Conservation (phyloP, 106 monocot genomes). For the Dendrobium nobile region DNA sequence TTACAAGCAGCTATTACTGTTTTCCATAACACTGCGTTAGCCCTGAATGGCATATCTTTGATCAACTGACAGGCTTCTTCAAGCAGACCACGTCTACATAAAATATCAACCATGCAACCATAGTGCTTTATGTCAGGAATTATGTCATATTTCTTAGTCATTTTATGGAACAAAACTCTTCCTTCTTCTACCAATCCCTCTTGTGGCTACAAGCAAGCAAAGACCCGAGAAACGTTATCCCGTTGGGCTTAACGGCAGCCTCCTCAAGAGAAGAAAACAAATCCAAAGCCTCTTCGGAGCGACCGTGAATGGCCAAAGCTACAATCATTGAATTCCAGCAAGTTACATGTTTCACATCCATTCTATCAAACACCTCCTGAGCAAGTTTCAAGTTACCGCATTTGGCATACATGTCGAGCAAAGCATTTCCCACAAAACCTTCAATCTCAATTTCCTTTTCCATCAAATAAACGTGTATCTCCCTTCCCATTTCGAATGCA, state of each 20-base stretch:
- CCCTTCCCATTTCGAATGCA: slow-evolving; percentile 27
- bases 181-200: slow-evolving; percentile 46
- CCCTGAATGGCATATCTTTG: slow-evolving; percentile 42
- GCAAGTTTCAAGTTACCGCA: slow-evolving; percentile 46
- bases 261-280: slow-evolving; percentile 55
- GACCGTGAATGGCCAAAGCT: slow-evolving; percentile 49
- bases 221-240: slow-evolving; percentile 51
- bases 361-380: slow-evolving; percentile 44
- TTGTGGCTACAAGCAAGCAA: slow-evolving; percentile 67
- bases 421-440: slow-evolving; percentile 57
- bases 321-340: slow-evolving; percentile 82
- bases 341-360: slow-evolving; percentile 52
- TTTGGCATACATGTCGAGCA: slow-evolving; percentile 76
- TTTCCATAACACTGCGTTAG: slow-evolving; percentile 56
- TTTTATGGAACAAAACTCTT: slow-evolving; percentile 35
- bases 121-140: slow-evolving; percentile 69
- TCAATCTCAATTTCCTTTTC: slow-evolving; percentile 30
- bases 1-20: slow-evolving; percentile 48
- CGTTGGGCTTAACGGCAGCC: slow-evolving; percentile 28
- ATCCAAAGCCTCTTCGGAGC: slow-evolving; percentile 43
- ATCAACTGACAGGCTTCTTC: slow-evolving; percentile 46
- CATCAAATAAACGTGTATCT: slow-evolving; percentile 36
- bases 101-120: slow-evolving; percentile 75
- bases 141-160: slow-evolving; percentile 40
- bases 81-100: slow-evolving; percentile 47